Evolutionary conservation across 2,329 filamentous ascomycete genomes (phyloP).

Genomic region (Trichophyton rubrum): DNA sequence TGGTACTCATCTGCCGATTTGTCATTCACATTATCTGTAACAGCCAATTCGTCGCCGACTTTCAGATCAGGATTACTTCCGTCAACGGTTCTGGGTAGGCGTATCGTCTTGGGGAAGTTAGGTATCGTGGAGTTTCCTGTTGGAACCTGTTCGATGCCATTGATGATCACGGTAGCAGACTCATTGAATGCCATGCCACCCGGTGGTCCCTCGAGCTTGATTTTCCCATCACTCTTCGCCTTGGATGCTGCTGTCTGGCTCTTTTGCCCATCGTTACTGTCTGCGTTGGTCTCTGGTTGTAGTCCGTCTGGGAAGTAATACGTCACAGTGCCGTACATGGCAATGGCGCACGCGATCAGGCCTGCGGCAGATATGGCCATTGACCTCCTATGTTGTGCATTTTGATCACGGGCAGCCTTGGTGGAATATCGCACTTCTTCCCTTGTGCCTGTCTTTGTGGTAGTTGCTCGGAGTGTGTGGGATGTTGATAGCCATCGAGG

Average conservation of each 20-base stretch:
- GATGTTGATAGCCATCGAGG: slow-evolving; percentile 19
- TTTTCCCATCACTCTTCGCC: slow-evolving; percentile 12
- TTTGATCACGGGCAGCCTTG: slow-evolving; percentile 16
- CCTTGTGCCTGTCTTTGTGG: slow-evolving; percentile 14
- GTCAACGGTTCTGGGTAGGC: slow-evolving; percentile 40
- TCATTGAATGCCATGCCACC: slow-evolving; percentile 23
- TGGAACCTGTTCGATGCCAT: slow-evolving; percentile 60
- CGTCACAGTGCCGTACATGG: slow-evolving; percentile 32
- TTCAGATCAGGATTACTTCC: slow-evolving; percentile 20
- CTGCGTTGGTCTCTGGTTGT: not conserved
- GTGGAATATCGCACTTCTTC: slow-evolving; percentile 13
- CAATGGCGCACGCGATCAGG: slow-evolving; percentile 27
- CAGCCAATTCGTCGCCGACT: slow-evolving; percentile 26
- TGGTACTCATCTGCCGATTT: slow-evolving; percentile 59
- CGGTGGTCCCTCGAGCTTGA: slow-evolving; percentile 30
- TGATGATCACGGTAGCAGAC: slow-evolving; percentile 32
- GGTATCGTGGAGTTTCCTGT: slow-evolving; percentile 74
- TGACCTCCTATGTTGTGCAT: slow-evolving; percentile 22
- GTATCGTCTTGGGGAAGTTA: slow-evolving; percentile 61
- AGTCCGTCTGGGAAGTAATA: slow-evolving; percentile 21
- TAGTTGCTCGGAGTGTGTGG: slow-evolving; percentile 21
- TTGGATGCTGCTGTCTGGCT: not conserved
- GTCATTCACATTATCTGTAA: slow-evolving; percentile 23
- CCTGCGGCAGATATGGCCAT: slow-evolving; percentile 26
- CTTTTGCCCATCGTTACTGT: slow-evolving; percentile 6